Base-by-base conservation (phyloP, 116 monocot species). In the Papilionanthe hybrid region DNA sequence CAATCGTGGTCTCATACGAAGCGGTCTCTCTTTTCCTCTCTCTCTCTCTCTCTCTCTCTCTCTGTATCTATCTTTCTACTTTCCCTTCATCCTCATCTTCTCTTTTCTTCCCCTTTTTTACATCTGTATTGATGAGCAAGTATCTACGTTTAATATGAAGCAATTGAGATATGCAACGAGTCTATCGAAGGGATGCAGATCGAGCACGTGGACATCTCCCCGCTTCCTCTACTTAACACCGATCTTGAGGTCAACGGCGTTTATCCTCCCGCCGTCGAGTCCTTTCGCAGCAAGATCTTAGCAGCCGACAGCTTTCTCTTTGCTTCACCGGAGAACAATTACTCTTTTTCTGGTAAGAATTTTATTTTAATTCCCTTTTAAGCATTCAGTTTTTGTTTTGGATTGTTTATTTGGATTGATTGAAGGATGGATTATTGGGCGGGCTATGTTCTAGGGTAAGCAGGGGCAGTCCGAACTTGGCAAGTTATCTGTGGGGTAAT, bases 301-400 rank as follows among this genome's bases (percentile, higher is more conserved):
- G 83, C 57, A 22, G 90, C 90, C 9, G 85, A 90, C 63, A 76
- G 81, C 77, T 42, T 87, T 41, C 87, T 90, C 76, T 90, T 90
- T 71, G 90, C 85, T 44, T 85, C 87, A 5, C 90, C 90, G 1
- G 90, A 87, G 85, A 85, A 90, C 72, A 87, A 90, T 75, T 87
- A 85, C 81, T 90, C 87, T 58, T n/a, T 85, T 44, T 41, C 90
- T 1, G 85, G 90, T 90, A 76, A 20, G 6, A 1, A 60, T 55
- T 17, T 5, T 18, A 19, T 0, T 47, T 42, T 56, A 19, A 23
- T 50, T 49, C 15, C 7, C 17, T 22, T n/a, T 44, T 23, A 13
- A 0, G 4, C 15, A 15, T 53, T 53, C 53, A 17, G 4, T 53
- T 15, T 53, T 4, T 53, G 53, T 3, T 3, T 17, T 53, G 13